Evolutionary conservation across 1,284 basidiomycete genomes (phyloP).

Genomic region (Chalciporus sp.): DNA sequence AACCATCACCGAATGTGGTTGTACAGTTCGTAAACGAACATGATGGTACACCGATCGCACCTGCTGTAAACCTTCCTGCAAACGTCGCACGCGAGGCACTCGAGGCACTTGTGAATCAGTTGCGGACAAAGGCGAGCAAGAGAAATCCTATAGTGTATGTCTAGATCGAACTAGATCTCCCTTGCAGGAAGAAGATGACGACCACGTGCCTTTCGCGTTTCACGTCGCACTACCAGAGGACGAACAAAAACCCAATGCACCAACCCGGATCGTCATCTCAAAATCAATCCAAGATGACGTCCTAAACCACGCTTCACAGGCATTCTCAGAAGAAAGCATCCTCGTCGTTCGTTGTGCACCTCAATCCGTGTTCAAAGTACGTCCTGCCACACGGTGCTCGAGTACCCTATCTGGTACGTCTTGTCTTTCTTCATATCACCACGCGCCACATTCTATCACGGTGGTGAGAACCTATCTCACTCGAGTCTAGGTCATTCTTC

Average conservation of each 20-base stretch:
- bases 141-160: not conserved
- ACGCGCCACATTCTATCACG: constrained; percentile 7
- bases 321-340: constrained; percentile 85
- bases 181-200: constrained; percentile 70
- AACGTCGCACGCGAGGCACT: constrained; percentile 84
- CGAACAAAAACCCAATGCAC: constrained; percentile 52
- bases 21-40: constrained; percentile 92
- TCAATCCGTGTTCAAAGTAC: constrained; percentile 93
- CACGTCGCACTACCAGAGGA: constrained; percentile 73
- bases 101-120: constrained; percentile 84
- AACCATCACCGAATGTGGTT: constrained; percentile 69
- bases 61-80: constrained; percentile 85
- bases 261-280: constrained; percentile 77
- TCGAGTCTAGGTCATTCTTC: constrained; percentile 75
- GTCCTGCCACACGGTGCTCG: constrained; percentile 92
- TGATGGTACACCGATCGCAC: constrained; percentile 78
- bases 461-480: constrained; percentile 5
- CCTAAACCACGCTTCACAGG: constrained; percentile 66
- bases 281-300: constrained; percentile 83
- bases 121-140: constrained; percentile 65
- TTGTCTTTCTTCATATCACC: constrained; percentile 12
- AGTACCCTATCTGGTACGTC: constrained; percentile 82
- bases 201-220: constrained; percentile 89
- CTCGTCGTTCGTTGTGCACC: constrained; percentile 89
- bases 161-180: constrained; percentile 3